Base-by-base conservation (phyloP, 2,329 filamentous ascomycete genomes). In the Ilyonectria destructans region DNA sequence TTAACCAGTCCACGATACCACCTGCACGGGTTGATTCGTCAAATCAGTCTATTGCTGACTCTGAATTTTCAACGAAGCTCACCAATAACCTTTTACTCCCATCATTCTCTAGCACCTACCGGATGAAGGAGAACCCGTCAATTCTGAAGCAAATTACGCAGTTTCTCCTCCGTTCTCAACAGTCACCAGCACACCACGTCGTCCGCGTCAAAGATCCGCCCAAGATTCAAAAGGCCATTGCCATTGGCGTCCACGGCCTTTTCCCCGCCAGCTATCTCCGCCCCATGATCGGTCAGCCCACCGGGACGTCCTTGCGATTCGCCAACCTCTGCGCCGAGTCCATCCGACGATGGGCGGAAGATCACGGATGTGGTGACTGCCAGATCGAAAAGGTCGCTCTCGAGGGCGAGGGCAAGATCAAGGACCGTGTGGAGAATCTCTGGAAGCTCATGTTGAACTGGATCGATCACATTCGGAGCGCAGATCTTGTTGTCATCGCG, bases 371-470 rank as follows among this genome's bases (percentile, higher is more conserved):
- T 68, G 83, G 86, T 2, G 92, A 95, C 69, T 91, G 89, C 69
- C 92, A 97, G 73, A 94, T 99, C 62, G 95, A 98, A 77, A 98
- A 97, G 78, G 93, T 98, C 15, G 94, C 96, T 1, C 87, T 99
- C 0, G 96, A 99, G 82, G 96, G 96, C 23, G 96, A 99, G 81
- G 96, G 96, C 26, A 94, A 93, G 79, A 96, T 99, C 54, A 89
- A 89, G 3, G 95, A 98, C 70, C 89, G 96, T 7, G 94, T 98
- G 1, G 93, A 97, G 68, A 93, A 97, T 45, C 84, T 99, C 7
- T 99, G 96, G 96, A 97, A 96, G 80, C 86, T 98, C 10, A 86
- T 99, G 62, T 86, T 98, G 31, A 98, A 98, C 80, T 97, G 95
- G 94, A 93, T 98, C 71, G 94, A 97, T 43, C 92, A 96, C 71